phyloP scores from a whole-genome alignment of 2,329 filamentous ascomycete genomes.

The Teratosphaeria nubilosa region DNA sequence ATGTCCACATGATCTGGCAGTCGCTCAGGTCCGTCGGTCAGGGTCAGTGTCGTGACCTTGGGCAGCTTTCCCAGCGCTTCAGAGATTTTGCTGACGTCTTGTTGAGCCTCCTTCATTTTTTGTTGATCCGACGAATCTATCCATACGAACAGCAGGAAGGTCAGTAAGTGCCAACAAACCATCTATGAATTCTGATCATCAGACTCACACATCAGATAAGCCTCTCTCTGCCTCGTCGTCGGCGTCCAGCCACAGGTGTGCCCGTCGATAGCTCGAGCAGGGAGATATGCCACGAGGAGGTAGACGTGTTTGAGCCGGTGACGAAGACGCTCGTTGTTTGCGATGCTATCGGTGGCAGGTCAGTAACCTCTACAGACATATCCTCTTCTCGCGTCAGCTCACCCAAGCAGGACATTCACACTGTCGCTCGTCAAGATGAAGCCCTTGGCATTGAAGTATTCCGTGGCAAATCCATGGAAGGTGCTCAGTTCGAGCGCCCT shows the following conservation, averaged over 20 bases:
- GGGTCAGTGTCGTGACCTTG: conserved; percentile 8
- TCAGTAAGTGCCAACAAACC: too few species aligned
- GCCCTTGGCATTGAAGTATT: conserved; percentile 16
- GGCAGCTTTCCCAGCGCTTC: conserved; percentile 16
- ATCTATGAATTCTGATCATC: not conserved
- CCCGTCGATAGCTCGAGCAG: conserved; percentile 7
- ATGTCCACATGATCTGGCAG: conserved; percentile 10
- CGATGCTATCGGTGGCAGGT: conserved; percentile 8
- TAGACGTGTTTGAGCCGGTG: conserved; percentile 15
- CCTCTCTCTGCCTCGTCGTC: conserved; percentile 2
- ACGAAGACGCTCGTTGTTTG: conserved; percentile 13
- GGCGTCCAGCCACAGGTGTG: conserved; percentile 11
- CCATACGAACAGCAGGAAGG: too few species aligned
- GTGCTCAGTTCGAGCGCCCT: conserved; percentile 14
- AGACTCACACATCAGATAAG: not conserved
- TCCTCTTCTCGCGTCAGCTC: too few species aligned
- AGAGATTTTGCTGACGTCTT: conserved; percentile 12
- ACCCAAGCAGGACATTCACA: conserved; percentile 11
- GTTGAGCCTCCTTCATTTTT: conserved; percentile 9
- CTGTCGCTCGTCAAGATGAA: conserved; percentile 18
- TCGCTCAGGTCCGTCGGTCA: conserved; percentile 3
- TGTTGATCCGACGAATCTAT: conserved; percentile 13
- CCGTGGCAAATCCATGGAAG: conserved; percentile 20
- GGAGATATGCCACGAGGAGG: conserved; percentile 14
- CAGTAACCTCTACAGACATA: too few species aligned